Evolutionary conservation across 1,284 basidiomycete genomes (phyloP), one percentile per base, ranked within the genome.

Genomic region (Microbotryum saponariae): DNA sequence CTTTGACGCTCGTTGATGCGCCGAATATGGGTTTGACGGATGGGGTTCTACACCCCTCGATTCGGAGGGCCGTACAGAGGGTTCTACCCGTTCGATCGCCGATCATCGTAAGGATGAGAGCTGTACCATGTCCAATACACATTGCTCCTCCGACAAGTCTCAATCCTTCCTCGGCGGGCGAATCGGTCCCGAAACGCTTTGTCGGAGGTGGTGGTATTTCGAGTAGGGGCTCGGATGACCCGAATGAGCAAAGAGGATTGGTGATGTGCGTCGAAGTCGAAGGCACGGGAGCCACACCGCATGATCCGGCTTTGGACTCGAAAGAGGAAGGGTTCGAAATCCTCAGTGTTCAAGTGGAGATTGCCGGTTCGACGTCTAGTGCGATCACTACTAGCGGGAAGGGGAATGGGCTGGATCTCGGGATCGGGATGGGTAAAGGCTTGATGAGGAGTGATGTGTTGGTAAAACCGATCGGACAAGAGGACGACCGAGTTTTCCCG

Each of bases 401-500:
- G 10, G 37, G 37, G 37, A 42, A 42, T 42, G 14, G 14, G 37
- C 31, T 42, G 14, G 14, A 42, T 16, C 37, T 6, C 18, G 16
- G 37, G 16, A 16, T 42, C 4, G 37, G 37, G 37, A 42, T 42
- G 14, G 37, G 5, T 12, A 42, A 42, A 18, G 63, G 60, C 1
- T 23, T 33, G 23, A 45, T 21, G 4, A 21, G 50, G 1, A 53
- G 50, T 3, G 65, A 67, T 25, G 23, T 67, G 25, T 62, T 64
- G n/a, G 60, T 64, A 9, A 59, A 51, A n/a, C 12, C 7, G 3
- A 48, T 67, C n/a, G 21, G 54, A 9, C 29, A 55, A 53, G 16
- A 12, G 50, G 6, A 33, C 0, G 16, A 18, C 1, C 7, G 4
- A 20, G 27, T 8, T 1, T 91, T 91, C 73, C 91, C 90, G 1